Percentiles rank a stretch among this genome's conserved stretches.
Conservation (phyloP, 192 early-diverging fungal species). For the Coemansia sp. region DNA sequence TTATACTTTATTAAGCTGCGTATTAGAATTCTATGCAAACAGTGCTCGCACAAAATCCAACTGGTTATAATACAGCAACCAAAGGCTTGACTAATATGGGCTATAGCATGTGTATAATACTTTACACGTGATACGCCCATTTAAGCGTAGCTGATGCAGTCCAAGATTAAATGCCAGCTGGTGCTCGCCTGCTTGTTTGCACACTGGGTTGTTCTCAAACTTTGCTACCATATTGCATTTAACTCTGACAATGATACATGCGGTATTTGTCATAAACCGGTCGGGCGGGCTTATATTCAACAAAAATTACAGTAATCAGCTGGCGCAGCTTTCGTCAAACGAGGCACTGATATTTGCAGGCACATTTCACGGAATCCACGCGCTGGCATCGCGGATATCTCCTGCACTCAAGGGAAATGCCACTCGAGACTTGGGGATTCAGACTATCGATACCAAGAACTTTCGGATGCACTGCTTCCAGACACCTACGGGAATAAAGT, state of each 20-base stretch:
- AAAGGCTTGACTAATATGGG: background rate
- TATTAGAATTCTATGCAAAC: background rate
- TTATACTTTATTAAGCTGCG: background rate
- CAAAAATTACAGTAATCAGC: slow-evolving; percentile 81
- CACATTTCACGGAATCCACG: slow-evolving; percentile 97
- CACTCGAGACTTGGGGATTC: slow-evolving; percentile 76
- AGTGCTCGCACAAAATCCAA: background rate
- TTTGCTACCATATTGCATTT: background rate
- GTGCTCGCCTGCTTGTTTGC: background rate
- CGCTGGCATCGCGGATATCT: slow-evolving; percentile 90
- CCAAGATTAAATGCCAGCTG: background rate
- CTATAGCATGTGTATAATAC: background rate
- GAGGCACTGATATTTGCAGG: slow-evolving; percentile 98
- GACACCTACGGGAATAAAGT: slow-evolving; percentile 93
- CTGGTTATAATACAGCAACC: background rate
- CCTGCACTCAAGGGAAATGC: slow-evolving; percentile 57
- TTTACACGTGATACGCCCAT: background rate
- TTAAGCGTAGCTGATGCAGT: background rate
- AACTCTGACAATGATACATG: slow-evolving; percentile 66
- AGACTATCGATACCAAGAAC: slow-evolving; percentile 87
- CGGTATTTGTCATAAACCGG: slow-evolving; percentile 82
- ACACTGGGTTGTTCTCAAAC: background rate
- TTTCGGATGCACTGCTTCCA: slow-evolving; percentile 94
- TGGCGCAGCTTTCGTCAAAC: slow-evolving; percentile 85
- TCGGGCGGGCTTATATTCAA: slow-evolving; percentile 94